Evolutionary conservation across 2,329 filamentous ascomycete genomes (phyloP).

Genomic region (Fusarium buharicum): DNA sequence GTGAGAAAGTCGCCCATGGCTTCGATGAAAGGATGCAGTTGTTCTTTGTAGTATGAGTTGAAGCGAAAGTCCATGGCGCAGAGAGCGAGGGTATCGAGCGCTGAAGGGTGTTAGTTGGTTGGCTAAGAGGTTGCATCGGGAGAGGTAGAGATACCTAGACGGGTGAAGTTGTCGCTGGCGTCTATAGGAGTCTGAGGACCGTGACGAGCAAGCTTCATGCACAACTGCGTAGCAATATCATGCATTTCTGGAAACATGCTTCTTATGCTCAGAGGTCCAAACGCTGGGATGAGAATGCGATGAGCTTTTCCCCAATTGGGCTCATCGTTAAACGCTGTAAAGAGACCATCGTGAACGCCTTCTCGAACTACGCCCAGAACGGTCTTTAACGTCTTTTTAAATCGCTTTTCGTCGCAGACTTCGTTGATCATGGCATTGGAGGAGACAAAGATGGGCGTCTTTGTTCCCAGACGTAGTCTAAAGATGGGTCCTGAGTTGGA

Average conservation of each 20-base stretch:
- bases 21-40: conserved; percentile 75
- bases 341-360: conserved; percentile 72
- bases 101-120: conserved; percentile 41
- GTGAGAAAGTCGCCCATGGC: conserved; percentile 73
- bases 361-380: conserved; percentile 67
- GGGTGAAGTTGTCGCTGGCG: conserved; percentile 74
- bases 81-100: conserved; percentile 77
- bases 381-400: conserved; percentile 65
- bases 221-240: conserved; percentile 73
- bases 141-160: conserved; percentile 54
- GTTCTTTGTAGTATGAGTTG: conserved; percentile 77
- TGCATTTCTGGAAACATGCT: conserved; percentile 77
- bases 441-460: conserved; percentile 57
- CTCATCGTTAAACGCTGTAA: conserved; percentile 66
- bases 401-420: conserved; percentile 72
- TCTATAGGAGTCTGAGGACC: conserved; percentile 67
- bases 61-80: conserved; percentile 79
- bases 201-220: conserved; percentile 74
- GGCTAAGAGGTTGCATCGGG: neutral
- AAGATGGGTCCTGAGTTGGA: conserved; percentile 36
- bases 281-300: conserved; percentile 72
- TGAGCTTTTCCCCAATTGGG: conserved; percentile 75
- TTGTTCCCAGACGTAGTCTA: conserved; percentile 30
- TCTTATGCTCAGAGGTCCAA: conserved; percentile 74
- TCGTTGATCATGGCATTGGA: conserved; percentile 69